Evolutionary conservation across 371 early-diverging fungal species (phyloP).

Genomic region (Chytridium lagenaria): DNA sequence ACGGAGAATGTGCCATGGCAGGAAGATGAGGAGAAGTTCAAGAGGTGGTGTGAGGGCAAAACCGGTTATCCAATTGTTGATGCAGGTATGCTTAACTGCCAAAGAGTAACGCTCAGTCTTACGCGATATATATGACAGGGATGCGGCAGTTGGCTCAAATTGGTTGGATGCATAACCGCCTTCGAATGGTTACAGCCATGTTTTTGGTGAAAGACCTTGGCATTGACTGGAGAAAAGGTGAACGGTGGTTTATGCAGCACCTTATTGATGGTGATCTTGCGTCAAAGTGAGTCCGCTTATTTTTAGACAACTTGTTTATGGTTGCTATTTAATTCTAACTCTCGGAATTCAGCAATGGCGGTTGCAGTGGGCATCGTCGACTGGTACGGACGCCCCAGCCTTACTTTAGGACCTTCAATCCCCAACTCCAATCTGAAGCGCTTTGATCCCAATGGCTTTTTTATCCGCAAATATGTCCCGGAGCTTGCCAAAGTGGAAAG

Average conservation of each 20-base stretch:
- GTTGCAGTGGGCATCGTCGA: slow-evolving; percentile 75
- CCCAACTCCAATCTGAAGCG: slow-evolving; percentile 51
- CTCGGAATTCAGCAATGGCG: slow-evolving; percentile 69
- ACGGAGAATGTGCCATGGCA: slow-evolving; percentile 51
- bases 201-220: slow-evolving; percentile 74
- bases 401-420: slow-evolving; percentile 75
- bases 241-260: slow-evolving; percentile 64
- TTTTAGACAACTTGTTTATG: no score
- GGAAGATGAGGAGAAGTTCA: slow-evolving; percentile 44
- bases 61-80: slow-evolving; percentile 78
- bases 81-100: slow-evolving; percentile 56
- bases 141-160: slow-evolving; percentile 55
- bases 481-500: slow-evolving; percentile 42
- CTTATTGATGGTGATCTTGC: slow-evolving; percentile 74
- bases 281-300: slow-evolving; percentile 55
- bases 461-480: slow-evolving; percentile 49
- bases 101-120: background rate
- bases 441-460: slow-evolving; percentile 64
- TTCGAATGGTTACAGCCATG: slow-evolving; percentile 68
- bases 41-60: slow-evolving; percentile 65
- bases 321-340: no score
- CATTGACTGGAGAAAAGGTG: slow-evolving; percentile 70
- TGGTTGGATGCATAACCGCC: slow-evolving; percentile 74
- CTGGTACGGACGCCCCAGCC: slow-evolving; percentile 74
- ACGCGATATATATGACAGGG: background rate